Base-by-base conservation (phyloP, 2,329 filamentous ascomycete species). In the Colletotrichum tropicale region DNA sequence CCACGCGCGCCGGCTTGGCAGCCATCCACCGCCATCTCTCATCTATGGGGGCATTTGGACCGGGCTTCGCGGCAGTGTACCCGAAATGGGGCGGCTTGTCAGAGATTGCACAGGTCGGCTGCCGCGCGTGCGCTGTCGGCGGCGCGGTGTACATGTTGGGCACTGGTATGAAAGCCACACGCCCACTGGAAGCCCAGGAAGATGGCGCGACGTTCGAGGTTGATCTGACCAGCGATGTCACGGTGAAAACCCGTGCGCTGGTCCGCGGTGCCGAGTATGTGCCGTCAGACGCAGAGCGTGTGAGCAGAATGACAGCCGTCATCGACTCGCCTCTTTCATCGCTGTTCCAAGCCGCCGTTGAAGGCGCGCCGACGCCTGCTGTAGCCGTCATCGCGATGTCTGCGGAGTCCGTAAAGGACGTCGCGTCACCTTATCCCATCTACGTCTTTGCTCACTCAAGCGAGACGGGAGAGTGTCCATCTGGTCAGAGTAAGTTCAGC, bases 41-140 rank as follows among this genome's bases (percentile, higher is more conserved):
- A 16, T 98, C 96, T 1, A 96, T 98, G 84, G 96, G 96, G 9
- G 87, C 95, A 6, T 96, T 98, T 80, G 96, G 96, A 0, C 91
- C 94, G 64, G 96, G 96, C 12, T 98, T 98, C 82, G 95, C 95
- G 67, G 95, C 95, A 62, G 92, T 99, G 15, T 91, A 98, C 78
- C 94, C 96, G 26, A 98, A 98, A 88, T 99, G 96, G 93, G 96
- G 96, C 62, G 96, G 96, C 32, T 89, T 94, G 62, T 94, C 95
- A 36, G 96, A 99, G 85, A 92, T 98, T 75, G 92, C 94, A 34
- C 96, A 99, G 87, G 96, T 98, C 28, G 95, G 93, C 6, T 98
- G 97, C 83, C 94, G 96, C 79, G 95, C 96, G 52, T 93, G 93
- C 77, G 96, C 96, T 24, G 97, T 99, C 8, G 96, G 96, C 43